Evolutionary conservation across 306 rosid species (phyloP), one percentile per base, ranked within the genome.

Genomic region (Vigna radiata): DNA sequence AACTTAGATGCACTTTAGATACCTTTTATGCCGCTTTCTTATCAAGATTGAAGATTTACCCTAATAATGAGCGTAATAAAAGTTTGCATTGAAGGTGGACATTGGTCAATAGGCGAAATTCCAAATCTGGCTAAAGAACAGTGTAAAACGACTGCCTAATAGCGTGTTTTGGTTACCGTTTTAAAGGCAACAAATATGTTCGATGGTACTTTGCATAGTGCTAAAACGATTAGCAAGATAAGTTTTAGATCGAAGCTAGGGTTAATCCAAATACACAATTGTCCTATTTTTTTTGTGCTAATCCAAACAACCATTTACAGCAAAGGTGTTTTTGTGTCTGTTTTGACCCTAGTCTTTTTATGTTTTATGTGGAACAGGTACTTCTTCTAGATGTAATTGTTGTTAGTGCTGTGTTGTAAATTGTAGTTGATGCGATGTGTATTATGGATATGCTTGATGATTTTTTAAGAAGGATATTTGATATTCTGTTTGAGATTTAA

Each of bases 381-480:
- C 7, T 59, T 14, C 36, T 18, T 18, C 14, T 29, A 47, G 52
- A 36, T 47, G 7, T 12, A 60, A 60, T 17, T 41, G 17, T 56
- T 70, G 37, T 4, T 61, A 61, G 49, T 47, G 41, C 39, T 55
- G 71, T 23, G 31, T 36, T 46, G 50, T 53, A 69, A 61, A 21
- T 56, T 65, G 39, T 27, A 36, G 64, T 64, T 54, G 72, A 70
- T 43, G 4, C 5, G 1, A 14, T 14, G 36, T 33, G 41, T 47
- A 23, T 66, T 74, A 47, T 39, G 72, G 17, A 47, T 25, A 25
- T 68, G 62, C 72, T 17, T 73, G 60, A 72, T 77, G 68, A 27
- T 37, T 80, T 37, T 25, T 21, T 43, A 59, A 17, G 61, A 59
- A 83, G 6, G 7, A 14, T 14, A 4, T 36, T 33, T 48, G 70